Base-by-base conservation (phyloP, 768 basidiomycete genomes). In the Hydnomerulius pinastri region DNA sequence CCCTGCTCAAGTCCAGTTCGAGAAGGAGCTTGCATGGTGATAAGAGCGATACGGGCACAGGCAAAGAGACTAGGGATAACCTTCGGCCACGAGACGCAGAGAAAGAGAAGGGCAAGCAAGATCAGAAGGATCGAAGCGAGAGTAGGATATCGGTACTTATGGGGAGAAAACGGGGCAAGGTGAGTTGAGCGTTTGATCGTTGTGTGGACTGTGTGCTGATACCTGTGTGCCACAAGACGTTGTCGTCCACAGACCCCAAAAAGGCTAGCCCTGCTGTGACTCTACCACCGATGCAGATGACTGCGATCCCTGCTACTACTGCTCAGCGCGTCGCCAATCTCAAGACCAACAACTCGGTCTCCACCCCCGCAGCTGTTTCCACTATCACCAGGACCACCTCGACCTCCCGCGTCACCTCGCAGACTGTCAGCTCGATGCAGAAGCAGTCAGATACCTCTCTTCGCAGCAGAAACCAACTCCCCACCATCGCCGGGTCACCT, bases 401-500 rank as follows among this genome's bases (percentile, higher is more conserved):
- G 23, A 77, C 82, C 1, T 85, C 87, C 48, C 77, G 88, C 37
- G 73, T 81, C 45, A 89, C 86, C n/a, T 79, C 88, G 1, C 91
- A 92, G 60, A 92, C 92, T 24, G 81, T 83, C 52, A 92, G 87
- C 63, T 91, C 90, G 2, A 80, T 92, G 83, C 88, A 90, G 65
- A 92, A 92, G 64, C 87, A 87, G 50, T 90, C 91, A 11, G 91
- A 93, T 64, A 73, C 83, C 6, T 92, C 91, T 25, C 78, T 92
- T 45, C 86, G 91, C 18, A 80, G 71, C 44, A 83, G 89, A 53
- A 81, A 83, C 62, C 82, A 86, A 58, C 73, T 96, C 9, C 93
- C 92, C 8, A 94, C 94, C 10, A 96, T 96, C 48, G 92, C 93
- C 25, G 94, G 94, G 27, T 95, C 93, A 3, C 94, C 94, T 4